Percentiles rank a stretch among this genome's conserved stretches.
Evolutionary conservation across 169 alveolate genomes (phyloP).

Genomic region (Plasmodium inui): DNA sequence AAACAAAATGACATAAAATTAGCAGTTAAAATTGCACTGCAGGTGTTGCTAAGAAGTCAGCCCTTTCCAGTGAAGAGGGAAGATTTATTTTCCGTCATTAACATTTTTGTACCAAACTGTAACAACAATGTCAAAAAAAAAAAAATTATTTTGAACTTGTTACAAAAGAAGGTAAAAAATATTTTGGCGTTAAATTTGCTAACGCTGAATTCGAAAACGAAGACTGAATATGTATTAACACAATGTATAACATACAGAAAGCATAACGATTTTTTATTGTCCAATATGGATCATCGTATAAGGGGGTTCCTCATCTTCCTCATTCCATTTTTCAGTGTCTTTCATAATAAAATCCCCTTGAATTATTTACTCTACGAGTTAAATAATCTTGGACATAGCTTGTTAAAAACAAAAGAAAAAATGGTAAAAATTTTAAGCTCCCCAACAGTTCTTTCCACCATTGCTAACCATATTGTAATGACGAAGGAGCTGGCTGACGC

Average conservation of each 20-base stretch:
- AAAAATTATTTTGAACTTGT: conserved; percentile 1
- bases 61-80: conserved; percentile 73
- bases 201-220: conserved; percentile 26
- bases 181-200: conserved; percentile 55
- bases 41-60: conserved; percentile 38
- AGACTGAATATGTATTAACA: conserved; percentile 48
- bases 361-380: conserved; percentile 27
- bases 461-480: neutral
- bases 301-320: conserved; percentile 57
- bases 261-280: conserved; percentile 62
- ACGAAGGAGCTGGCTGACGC: conserved; percentile 13
- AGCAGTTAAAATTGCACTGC: conserved; percentile 57
- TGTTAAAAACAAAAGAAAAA: conserved; percentile 47
- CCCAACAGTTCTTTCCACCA: conserved; percentile 21
- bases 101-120: conserved; percentile 44
- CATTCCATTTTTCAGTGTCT: conserved; percentile 40
- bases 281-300: conserved; percentile 43
- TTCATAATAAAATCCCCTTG: conserved; percentile 65
- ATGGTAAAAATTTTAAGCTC: conserved; percentile 18
- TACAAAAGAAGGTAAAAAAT: conserved; percentile 24
- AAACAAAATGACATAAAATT: conserved; percentile 23
- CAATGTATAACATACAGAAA: conserved; percentile 32
- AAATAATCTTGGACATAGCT: conserved; percentile 6
- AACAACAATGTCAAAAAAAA: conserved; percentile 18
- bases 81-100: conserved; percentile 21